Evolutionary conservation across 148 eudicot genomes (phyloP).

Genomic region (Spergularia marina): DNA sequence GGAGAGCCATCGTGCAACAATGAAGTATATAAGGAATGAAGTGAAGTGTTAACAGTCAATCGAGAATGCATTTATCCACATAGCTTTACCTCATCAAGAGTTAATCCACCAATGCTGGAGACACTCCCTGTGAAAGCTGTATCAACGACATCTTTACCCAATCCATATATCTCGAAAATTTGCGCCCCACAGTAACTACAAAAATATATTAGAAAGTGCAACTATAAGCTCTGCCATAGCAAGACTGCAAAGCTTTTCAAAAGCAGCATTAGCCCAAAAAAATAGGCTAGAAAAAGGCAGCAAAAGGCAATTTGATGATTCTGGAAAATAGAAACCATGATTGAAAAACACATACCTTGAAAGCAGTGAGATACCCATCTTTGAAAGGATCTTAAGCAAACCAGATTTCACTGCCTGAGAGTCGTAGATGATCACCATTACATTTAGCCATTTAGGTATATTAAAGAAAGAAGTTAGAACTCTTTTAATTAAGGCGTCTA

Average conservation of each 20-base stretch:
- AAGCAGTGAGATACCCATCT: constrained; percentile 98
- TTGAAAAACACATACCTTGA: constrained; percentile 63
- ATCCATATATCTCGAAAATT: constrained; percentile 94
- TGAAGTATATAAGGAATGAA: background rate
- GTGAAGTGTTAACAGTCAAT: background rate
- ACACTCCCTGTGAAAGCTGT: constrained; percentile 86
- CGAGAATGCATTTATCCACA: background rate
- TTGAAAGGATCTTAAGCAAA: constrained; percentile 85
- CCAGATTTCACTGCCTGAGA: constrained; percentile 87
- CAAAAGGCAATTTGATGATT: background rate
- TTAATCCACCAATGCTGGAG: constrained; percentile 87
- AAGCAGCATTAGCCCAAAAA: background rate
- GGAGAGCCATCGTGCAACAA: background rate
- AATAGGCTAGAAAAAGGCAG: constrained; percentile 13
- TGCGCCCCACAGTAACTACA: constrained; percentile 97
- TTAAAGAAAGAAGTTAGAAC: too few relatives aligned
- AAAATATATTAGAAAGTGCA: constrained; percentile 13
- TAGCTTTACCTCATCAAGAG: constrained; percentile 86
- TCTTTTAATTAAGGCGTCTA: background rate
- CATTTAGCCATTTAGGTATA: background rate
- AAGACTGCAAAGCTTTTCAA: background rate
- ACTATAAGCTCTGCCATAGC: background rate
- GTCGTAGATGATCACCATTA: background rate
- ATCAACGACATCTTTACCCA: constrained; percentile 87
- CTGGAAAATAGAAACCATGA: background rate